Evolutionary conservation across 2,329 filamentous ascomycete species (phyloP).

Genomic region (Penicillium expansum): DNA sequence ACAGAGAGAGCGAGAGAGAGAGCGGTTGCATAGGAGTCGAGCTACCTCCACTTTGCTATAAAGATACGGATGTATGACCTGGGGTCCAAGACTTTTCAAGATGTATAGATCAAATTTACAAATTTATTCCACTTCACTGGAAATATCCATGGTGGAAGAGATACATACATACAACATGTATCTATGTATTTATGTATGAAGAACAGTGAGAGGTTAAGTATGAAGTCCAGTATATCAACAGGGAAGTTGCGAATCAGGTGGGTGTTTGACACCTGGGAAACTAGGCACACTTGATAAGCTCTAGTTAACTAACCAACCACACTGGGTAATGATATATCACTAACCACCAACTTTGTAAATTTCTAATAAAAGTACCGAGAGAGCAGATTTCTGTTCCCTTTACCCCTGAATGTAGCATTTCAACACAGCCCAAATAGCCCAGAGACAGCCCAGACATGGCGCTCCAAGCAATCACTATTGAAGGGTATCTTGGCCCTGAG

Average conservation of each 20-base stretch:
- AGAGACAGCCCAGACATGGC: not conserved
- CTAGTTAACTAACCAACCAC: not conserved
- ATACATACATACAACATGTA: not conserved
- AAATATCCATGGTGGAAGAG: rapidly evolving
- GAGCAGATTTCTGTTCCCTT: too few species aligned
- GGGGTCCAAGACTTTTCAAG: not conserved
- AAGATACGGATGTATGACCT: too few species aligned
- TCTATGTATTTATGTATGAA: not conserved
- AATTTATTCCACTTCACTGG: not conserved
- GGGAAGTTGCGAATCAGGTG: not conserved
- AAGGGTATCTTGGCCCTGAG: not conserved
- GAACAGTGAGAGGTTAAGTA: not conserved
- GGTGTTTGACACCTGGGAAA: not conserved
- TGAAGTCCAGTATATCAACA: too few species aligned
- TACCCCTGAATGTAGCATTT: not conserved
- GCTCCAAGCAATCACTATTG: not conserved
- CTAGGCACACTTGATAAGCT: too few species aligned
- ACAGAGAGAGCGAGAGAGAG: not conserved
- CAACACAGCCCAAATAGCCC: not conserved
- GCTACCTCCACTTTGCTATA: not conserved
- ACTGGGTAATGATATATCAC: not conserved
- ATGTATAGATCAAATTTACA: not conserved
- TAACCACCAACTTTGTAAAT: not conserved
- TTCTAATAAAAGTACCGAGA: not conserved
- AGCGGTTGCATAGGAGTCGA: not conserved